Base-by-base conservation (phyloP, 2,329 filamentous ascomycete genomes). In the Sclerotinia nivalis region DNA sequence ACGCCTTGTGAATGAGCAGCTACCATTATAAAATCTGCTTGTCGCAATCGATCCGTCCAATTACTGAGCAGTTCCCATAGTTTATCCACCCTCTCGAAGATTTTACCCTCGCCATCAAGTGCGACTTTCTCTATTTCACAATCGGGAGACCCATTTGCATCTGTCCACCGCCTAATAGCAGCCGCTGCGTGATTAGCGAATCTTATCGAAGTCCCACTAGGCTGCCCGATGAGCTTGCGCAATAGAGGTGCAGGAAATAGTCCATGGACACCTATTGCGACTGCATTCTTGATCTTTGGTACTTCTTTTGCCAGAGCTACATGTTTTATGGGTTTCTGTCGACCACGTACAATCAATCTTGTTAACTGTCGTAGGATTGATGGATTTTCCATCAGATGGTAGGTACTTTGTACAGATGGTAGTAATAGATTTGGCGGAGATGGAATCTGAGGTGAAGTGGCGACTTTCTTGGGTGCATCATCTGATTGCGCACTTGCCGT, bases 1-100 rank as follows among this genome's bases (percentile, higher is more conserved):
- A 98, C 96, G 31, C 96, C 96, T 80, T 99, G 96, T 3, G 93
- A 97, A 79, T 99, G 96, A 71, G 93, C 97, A 3, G 93, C 93
- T n/a, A 99, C 83, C 52, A 99, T 81, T 55, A 99, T 90, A 72
- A 98, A 90, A 80, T 99, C 96, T 0, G 96, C 94, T 67, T 87
- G 87, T 66, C 92, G 89, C 45, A 99, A 91, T 73, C 95, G 90
- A 50, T 97, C 93, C 73, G 97, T 92, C 93, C 93, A 97, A 79
- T 97, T 97, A 40, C 97, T 84, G 69, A 99, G 84, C 13, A 98
- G 84, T 80, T 95, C 97, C 96, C 96, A 99, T 9, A 99, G 82
- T 52, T 96, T 92, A 71, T 96, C 92, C 1, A 98, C 93, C 9
- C 96, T 87, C 72, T 98, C 94, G 3, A 87, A 87, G 60, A 99